Base-by-base conservation (phyloP, 2,329 filamentous ascomycete species). In the Geosmithia flava region DNA sequence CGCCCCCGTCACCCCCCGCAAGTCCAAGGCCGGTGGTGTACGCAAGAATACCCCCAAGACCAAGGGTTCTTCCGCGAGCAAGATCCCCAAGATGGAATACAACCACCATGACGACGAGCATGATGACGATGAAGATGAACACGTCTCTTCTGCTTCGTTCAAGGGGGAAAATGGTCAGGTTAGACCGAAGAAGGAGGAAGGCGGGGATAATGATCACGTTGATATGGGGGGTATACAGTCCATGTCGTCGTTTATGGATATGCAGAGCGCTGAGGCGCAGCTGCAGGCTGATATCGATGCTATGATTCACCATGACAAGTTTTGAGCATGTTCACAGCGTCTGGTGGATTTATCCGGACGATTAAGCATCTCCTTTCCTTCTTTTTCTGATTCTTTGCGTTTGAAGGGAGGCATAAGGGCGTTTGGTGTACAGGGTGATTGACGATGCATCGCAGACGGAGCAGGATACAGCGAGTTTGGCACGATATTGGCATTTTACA, bases 31-130 rank as follows among this genome's bases (percentile, higher is more conserved):
- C 42, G 17, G 42, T 44, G 42, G 19, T 7, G n/a, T 20, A 7
- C 44, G 49, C 44, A 60, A 58, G 51, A 53, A 51, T 3, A 59
- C 56, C n/a, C n/a, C n/a, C 47, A 58, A 54, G 44, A 49, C 40
- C 41, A 47, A 56, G 47, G 43, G 46, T 45, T 37, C 33, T 6
- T 56, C 55, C 51, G 53, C 52, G 48, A 55, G 54, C 4, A 53
- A 57, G 2, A 27, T 8, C 23, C n/a, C n/a, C n/a, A n/a, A n/a
- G n/a, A n/a, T n/a, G n/a, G 39, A 48, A 13, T 29, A 29, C 23
- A 23, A 23, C 30, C 13, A 33, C 41, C 30, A 33, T 30, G 37
- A 43, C 20, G 37, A 50, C 47, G 42, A 42, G 46, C 2, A 19
- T 13, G 47, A 48, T 10, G 8, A 41, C 7, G 20, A 42, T 10